Conservation (phyloP, 2,329 filamentous ascomycete genomes). For the Colletotrichum graminicola region DNA sequence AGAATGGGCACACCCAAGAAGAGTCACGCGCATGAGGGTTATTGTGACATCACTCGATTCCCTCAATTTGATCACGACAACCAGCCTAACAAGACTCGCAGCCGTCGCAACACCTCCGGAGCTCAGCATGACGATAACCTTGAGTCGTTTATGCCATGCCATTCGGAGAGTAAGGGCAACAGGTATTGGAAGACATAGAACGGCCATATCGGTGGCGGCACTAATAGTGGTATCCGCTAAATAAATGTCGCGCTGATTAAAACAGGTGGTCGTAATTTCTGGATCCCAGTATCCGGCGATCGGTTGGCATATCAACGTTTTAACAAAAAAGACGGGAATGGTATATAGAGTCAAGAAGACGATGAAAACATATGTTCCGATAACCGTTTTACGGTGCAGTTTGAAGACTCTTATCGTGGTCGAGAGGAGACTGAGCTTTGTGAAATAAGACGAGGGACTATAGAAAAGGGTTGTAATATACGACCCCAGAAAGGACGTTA, state of each 20-base stretch:
- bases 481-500: conserved; percentile 25
- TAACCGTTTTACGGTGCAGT: conserved; percentile 53
- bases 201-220: conserved; percentile 49
- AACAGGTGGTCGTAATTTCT: conserved; percentile 47
- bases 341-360: conserved; percentile 54
- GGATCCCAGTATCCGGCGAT: conserved; percentile 56
- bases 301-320: conserved; percentile 56
- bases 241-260: conserved; percentile 51
- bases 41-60: conserved; percentile 44
- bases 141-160: conserved; percentile 48
- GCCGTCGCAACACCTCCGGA: conserved; percentile 51
- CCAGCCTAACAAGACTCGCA: conserved; percentile 49
- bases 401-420: conserved; percentile 59
- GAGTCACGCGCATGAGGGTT: conserved; percentile 35
- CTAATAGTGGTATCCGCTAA: conserved; percentile 50
- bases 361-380: conserved; percentile 55
- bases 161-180: conserved; percentile 51
- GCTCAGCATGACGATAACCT: conserved; percentile 48
- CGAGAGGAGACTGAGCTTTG: conserved; percentile 55
- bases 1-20: conserved; percentile 42
- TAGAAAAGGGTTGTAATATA: conserved; percentile 60
- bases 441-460: conserved; percentile 56
- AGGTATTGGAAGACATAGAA: conserved; percentile 49
- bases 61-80: conserved; percentile 44
- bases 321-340: conserved; percentile 48